These are phyloP conservation scores for Suillus sp. DNA, from an alignment of 768 basidiomycete genomes.

Conservation along the genomic window DNA sequence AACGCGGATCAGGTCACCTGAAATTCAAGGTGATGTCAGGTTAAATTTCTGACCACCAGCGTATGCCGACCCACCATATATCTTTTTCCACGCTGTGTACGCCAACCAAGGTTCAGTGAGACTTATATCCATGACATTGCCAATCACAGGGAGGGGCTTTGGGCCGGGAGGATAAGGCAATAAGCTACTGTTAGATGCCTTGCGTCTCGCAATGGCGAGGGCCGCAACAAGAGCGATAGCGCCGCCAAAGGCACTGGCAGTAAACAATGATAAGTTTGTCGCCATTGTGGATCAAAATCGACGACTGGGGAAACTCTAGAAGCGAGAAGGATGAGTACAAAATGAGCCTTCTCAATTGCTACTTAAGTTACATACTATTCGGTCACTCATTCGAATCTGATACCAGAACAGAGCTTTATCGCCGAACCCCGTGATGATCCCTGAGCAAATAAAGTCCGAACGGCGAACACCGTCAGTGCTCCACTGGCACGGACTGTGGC, in stretches of 20 bases:
- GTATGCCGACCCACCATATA: constrained; percentile 29
- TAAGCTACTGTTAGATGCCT: background rate
- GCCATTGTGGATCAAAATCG: background rate
- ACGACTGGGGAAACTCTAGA: background rate
- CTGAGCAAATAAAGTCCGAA: too few relatives aligned
- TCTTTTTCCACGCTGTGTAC: constrained; percentile 32
- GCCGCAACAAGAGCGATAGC: background rate
- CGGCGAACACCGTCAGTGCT: too few relatives aligned
- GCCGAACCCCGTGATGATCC: too few relatives aligned
- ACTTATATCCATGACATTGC: constrained; percentile 30
- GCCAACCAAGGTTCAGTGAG: constrained; percentile 34
- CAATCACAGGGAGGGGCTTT: constrained; percentile 30
- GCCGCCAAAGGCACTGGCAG: constrained; percentile 2
- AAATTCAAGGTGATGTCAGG: background rate
- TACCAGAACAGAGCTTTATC: too few relatives aligned
- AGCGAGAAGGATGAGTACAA: background rate
- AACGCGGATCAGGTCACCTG: background rate
- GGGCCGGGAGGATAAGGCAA: constrained; percentile 34
- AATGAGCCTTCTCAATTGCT: background rate
- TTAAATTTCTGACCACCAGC: background rate
- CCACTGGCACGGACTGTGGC: too few relatives aligned
- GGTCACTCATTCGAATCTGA: too few relatives aligned
- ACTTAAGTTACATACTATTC: background rate
- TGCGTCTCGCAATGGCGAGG: background rate
- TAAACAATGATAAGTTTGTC: constrained; percentile 1